A percentile compares a stretch with the other conserved stretches of the same genome.
These are phyloP conservation scores for Rhodotorula glutinis DNA, from an alignment of 1,284 basidiomycete species.

Conservation along the genomic window DNA sequence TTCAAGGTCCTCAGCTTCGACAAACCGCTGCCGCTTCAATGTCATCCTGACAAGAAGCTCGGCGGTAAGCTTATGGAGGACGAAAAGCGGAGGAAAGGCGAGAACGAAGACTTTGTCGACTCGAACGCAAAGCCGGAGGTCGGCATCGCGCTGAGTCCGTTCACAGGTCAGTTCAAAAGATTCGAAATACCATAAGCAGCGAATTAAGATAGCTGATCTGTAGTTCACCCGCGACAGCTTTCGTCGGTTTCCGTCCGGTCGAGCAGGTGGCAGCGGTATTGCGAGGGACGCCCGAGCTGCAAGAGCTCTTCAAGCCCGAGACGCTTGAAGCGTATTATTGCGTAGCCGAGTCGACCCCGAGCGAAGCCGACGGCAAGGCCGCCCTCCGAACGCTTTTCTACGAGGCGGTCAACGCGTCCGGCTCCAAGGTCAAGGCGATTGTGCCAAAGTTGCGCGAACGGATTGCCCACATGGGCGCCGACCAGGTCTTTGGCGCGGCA, in stretches of 20 bases:
- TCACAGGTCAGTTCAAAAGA: conserved; percentile 20
- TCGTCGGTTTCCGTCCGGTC: conserved; percentile 39
- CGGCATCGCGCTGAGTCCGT: conserved; percentile 38
- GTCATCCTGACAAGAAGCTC: conserved; percentile 30
- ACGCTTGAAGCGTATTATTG: conserved; percentile 15
- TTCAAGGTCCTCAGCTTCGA: conserved; percentile 42
- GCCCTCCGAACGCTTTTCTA: conserved; percentile 32
- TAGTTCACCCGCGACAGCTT: neutral
- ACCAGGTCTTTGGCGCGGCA: conserved; percentile 29
- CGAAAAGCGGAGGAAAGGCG: conserved; percentile 22
- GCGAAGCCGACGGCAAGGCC: conserved; percentile 9
- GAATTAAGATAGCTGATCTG: too few species aligned
- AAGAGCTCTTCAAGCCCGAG: conserved; percentile 17
- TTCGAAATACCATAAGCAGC: too few species aligned
- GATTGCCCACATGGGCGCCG: conserved; percentile 23
- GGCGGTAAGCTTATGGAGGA: conserved; percentile 33
- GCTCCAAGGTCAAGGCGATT: conserved; percentile 21
- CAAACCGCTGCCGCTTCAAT: conserved; percentile 40
- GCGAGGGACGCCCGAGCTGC: conserved; percentile 24
- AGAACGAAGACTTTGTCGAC: conserved; percentile 40
- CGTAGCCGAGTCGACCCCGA: neutral
- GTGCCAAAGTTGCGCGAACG: conserved; percentile 17
- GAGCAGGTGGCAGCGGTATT: conserved; percentile 28
- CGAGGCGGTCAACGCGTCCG: conserved; percentile 26
- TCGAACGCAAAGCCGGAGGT: conserved; percentile 40